Conservation (phyloP, 129 eudicot species). For the Logfia minima region DNA sequence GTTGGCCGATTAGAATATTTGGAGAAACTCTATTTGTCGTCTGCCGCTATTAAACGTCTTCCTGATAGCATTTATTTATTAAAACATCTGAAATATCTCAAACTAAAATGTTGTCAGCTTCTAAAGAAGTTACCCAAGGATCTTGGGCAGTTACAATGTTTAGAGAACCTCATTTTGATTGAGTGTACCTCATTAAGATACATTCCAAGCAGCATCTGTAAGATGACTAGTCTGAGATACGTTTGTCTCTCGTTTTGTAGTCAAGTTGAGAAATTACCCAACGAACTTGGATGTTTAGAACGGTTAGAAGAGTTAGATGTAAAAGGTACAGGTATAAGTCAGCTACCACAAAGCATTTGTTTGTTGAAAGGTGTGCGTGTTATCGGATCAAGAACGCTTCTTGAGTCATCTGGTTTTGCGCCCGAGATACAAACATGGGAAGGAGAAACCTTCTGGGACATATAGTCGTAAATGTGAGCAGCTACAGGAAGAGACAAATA, state of each 20-base stretch:
- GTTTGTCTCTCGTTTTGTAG: neutral
- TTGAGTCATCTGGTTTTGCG: constrained; percentile 3
- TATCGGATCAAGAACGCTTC: neutral
- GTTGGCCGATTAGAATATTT: neutral
- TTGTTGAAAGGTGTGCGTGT: constrained; percentile 5
- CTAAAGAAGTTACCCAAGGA: neutral
- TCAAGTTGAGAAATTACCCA: neutral
- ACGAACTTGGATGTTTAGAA: neutral
- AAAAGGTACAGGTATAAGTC: neutral
- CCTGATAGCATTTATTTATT: neutral
- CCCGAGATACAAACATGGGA: constrained; percentile 1
- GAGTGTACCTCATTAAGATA: neutral
- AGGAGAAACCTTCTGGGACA: too few relatives aligned
- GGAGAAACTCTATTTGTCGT: neutral
- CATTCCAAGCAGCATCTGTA: neutral
- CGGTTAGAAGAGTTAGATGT: neutral
- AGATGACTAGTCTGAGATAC: neutral
- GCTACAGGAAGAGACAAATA: too few relatives aligned
- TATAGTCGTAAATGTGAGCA: too few relatives aligned
- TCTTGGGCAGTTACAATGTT: neutral
- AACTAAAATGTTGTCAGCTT: neutral
- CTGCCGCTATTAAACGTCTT: neutral
- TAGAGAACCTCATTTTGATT: neutral
- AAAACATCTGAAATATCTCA: neutral
- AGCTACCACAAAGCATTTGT: neutral